phyloP scores from a whole-genome alignment of 2,329 filamentous ascomycete genomes.

The Venturia aucupariae region DNA sequence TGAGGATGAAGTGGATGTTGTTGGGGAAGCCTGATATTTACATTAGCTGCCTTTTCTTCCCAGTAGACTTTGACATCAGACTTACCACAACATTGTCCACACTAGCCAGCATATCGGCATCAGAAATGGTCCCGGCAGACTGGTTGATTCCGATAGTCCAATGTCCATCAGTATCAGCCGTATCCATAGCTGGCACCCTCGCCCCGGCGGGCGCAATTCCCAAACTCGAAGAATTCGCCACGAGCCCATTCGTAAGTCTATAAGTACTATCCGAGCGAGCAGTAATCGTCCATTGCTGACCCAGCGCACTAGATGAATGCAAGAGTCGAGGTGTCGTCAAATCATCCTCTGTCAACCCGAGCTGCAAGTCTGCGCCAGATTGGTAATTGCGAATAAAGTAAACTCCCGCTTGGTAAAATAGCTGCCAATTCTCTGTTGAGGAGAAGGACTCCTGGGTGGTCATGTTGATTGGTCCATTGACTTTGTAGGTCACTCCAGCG shows the following conservation, averaged over 20 bases:
- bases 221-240: constrained; percentile 14
- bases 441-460: constrained; percentile 10
- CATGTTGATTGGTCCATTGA: constrained; percentile 17
- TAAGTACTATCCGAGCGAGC: constrained; percentile 1
- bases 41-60: background rate
- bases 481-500: background rate
- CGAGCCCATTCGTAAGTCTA: constrained; percentile 14
- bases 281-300: constrained; percentile 18
- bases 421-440: constrained; percentile 20
- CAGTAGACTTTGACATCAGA: background rate
- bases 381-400: constrained; percentile 22
- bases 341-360: constrained; percentile 16
- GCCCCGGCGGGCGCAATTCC: constrained; percentile 7
- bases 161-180: constrained; percentile 8
- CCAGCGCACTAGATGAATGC: constrained; percentile 13
- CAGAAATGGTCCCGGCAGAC: constrained; percentile 11
- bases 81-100: background rate
- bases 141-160: constrained; percentile 18
- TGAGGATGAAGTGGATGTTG: background rate
- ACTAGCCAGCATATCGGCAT: constrained; percentile 7
- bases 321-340: constrained; percentile 10
- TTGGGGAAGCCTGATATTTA: background rate
- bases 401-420: constrained; percentile 19
- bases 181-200: constrained; percentile 16
- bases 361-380: constrained; percentile 17